Evolutionary conservation across 305 asterid species (phyloP).

Genomic region (Solanum chacoense): DNA sequence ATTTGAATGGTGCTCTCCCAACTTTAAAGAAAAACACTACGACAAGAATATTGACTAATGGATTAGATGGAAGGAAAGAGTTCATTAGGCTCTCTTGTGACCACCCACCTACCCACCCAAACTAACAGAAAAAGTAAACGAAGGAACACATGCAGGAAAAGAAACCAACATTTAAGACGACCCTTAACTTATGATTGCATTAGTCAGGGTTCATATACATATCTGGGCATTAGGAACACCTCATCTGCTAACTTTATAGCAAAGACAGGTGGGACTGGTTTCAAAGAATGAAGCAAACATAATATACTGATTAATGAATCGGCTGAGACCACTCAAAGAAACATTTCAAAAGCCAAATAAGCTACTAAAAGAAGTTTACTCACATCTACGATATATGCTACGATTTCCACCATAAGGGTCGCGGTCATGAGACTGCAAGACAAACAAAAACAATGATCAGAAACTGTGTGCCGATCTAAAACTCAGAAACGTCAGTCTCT

Average conservation of each 20-base stretch:
- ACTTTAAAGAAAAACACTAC: neutral
- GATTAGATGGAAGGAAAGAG: neutral
- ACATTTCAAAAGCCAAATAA: neutral
- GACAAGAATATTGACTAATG: neutral
- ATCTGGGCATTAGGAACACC: neutral
- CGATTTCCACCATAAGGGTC: constrained; percentile 20
- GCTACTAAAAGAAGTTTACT: constrained; percentile 15
- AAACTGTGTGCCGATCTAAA: neutral
- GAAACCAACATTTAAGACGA: neutral
- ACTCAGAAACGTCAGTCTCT: neutral
- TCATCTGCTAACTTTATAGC: neutral
- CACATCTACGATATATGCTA: constrained; percentile 27
- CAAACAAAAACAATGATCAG: constrained; percentile 5
- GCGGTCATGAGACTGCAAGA: constrained; percentile 29
- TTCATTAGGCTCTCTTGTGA: neutral
- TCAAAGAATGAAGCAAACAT: neutral
- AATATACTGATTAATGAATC: neutral
- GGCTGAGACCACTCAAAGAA: neutral
- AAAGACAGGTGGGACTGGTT: neutral
- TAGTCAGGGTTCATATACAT: neutral
- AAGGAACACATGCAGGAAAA: neutral
- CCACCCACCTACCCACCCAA: neutral
- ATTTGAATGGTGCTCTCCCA: neutral
- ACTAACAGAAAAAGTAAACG: neutral
- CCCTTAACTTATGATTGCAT: neutral